These are phyloP conservation scores for Glycyrrhiza uralensis DNA, from an alignment of 306 rosid species.

Conservation along the genomic window DNA sequence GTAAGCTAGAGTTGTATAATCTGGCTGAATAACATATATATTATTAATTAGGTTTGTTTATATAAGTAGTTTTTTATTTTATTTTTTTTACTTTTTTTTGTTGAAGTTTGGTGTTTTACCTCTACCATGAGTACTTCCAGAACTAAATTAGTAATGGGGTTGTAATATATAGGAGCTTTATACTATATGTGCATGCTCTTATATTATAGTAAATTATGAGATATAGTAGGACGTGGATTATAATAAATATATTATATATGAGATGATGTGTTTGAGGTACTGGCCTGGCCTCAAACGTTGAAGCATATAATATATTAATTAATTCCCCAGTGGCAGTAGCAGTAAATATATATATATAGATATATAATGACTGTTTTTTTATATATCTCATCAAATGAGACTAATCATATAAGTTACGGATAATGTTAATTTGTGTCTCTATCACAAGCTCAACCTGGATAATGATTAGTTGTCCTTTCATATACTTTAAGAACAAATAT, in stretches of 20 bases:
- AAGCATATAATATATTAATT: conserved; percentile 31
- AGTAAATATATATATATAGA: too few relatives aligned
- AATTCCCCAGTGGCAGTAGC: conserved; percentile 2
- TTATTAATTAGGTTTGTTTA: conserved; percentile 41
- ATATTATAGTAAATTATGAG: conserved; percentile 22
- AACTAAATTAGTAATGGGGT: conserved; percentile 30
- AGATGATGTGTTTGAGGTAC: conserved; percentile 29
- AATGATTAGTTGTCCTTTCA: conserved; percentile 20
- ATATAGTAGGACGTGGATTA: background rate
- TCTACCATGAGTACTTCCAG: background rate
- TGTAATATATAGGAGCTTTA: conserved; percentile 37
- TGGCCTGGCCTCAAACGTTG: conserved; percentile 16
- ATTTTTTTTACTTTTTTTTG: too few relatives aligned
- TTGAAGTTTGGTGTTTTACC: conserved; percentile 13
- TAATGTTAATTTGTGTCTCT: background rate
- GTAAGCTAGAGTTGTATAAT: background rate
- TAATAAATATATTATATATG: conserved; percentile 10
- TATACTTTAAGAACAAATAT: background rate
- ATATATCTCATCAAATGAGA: too few relatives aligned
- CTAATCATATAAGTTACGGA: too few relatives aligned
- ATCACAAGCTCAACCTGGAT: conserved; percentile 15
- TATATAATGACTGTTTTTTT: too few relatives aligned
- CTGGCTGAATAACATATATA: conserved; percentile 13
- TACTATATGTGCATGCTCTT: conserved; percentile 8
- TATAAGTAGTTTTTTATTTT: conserved; percentile 32